Conservation (phyloP, 2,329 filamentous ascomycete genomes). For the Proliferodiscus dingleyae region DNA sequence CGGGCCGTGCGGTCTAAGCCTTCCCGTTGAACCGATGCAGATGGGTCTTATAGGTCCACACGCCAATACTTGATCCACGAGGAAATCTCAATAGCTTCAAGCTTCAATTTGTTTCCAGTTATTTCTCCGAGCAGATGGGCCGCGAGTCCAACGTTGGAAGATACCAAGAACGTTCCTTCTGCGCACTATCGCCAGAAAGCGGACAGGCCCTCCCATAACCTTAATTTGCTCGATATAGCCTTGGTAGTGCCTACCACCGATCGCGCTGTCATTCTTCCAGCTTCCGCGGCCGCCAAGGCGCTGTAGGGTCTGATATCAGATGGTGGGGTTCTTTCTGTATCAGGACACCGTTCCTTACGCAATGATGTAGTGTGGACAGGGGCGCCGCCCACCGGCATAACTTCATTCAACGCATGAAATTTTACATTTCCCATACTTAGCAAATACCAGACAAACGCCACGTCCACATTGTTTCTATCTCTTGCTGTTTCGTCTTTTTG, state of each 20-base stretch:
- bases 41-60: not conserved
- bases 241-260: not conserved
- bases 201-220: not conserved
- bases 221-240: not conserved
- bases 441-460: too few species aligned
- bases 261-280: not conserved
- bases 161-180: not conserved
- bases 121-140: not conserved
- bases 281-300: not conserved
- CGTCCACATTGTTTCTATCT: too few species aligned
- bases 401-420: too few species aligned
- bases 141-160: not conserved
- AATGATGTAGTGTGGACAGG: not conserved
- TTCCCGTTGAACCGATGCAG: not conserved
- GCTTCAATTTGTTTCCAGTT: not conserved
- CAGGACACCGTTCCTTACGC: not conserved
- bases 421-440: not conserved
- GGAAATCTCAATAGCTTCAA: not conserved
- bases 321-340: not conserved
- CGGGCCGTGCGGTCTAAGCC: not conserved
- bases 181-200: not conserved
- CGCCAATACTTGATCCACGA: not conserved
- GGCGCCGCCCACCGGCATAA: too few species aligned
- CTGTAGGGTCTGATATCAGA: not conserved
- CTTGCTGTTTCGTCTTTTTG: too few species aligned